These are phyloP conservation scores for Daldinia sp. DNA, from an alignment of 2,329 filamentous ascomycete genomes.

Conservation along the genomic window DNA sequence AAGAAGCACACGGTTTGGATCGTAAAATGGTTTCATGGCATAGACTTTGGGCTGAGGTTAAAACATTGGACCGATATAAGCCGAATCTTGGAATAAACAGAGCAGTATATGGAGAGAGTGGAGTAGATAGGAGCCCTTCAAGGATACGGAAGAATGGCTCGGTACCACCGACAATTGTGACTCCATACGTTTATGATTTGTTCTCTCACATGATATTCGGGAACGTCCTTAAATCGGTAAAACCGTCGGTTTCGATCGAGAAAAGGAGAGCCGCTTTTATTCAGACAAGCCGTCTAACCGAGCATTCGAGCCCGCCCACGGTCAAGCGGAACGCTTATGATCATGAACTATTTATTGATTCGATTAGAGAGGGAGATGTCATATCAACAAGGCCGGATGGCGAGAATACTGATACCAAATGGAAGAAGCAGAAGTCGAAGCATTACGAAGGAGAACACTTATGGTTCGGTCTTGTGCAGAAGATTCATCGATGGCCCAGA, in stretches of 20 bases:
- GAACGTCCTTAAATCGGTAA: slow-evolving; percentile 58
- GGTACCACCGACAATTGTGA: slow-evolving; percentile 70
- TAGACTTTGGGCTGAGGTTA: slow-evolving; percentile 67
- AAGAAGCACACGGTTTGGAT: slow-evolving; percentile 68
- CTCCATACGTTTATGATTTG: slow-evolving; percentile 73
- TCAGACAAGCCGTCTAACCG: slow-evolving; percentile 17
- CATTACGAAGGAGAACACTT: slow-evolving; percentile 60
- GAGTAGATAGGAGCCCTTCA: neutral
- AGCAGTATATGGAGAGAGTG: slow-evolving; percentile 34
- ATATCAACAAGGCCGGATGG: slow-evolving; percentile 62
- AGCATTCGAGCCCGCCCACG: slow-evolving; percentile 2
- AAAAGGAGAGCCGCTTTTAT: slow-evolving; percentile 50
- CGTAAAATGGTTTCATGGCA: slow-evolving; percentile 52
- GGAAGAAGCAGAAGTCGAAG: slow-evolving; percentile 64
- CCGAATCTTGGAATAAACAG: slow-evolving; percentile 42
- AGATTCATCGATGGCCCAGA: slow-evolving; percentile 55
- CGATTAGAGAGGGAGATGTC: slow-evolving; percentile 61
- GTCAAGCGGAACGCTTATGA: slow-evolving; percentile 19
- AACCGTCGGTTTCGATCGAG: slow-evolving; percentile 48
- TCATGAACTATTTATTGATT: slow-evolving; percentile 44
- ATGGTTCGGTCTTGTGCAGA: slow-evolving; percentile 80
- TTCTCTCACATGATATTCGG: slow-evolving; percentile 75
- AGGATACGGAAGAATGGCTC: slow-evolving; percentile 9
- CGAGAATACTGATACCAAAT: slow-evolving; percentile 63
- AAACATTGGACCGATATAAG: slow-evolving; percentile 53